A percentile compares a stretch with the other conserved stretches of the same genome.
These are phyloP conservation scores for Solanum clarkiae DNA, from an alignment of 257 asterid genomes.

Conservation along the genomic window DNA sequence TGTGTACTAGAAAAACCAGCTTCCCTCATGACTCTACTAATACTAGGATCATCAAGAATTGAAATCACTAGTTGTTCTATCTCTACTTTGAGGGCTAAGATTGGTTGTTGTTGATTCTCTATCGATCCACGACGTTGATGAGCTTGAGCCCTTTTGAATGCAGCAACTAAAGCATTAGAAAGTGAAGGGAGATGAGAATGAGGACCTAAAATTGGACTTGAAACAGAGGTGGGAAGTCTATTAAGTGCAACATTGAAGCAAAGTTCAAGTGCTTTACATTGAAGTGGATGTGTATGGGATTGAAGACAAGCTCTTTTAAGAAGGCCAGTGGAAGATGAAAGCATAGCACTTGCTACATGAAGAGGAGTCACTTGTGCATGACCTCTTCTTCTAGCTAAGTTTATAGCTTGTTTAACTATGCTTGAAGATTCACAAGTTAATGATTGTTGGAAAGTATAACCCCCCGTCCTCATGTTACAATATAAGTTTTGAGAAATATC, in stretches of 20 bases:
- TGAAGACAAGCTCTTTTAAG: conserved; percentile 72
- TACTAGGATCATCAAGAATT: conserved; percentile 86
- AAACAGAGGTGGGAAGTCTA: conserved; percentile 75
- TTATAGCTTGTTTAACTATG: conserved; percentile 65
- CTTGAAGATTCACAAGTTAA: conserved; percentile 64
- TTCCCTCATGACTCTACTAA: conserved; percentile 94
- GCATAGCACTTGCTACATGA: conserved; percentile 84
- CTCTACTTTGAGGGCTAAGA: conserved; percentile 70
- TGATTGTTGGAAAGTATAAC: conserved; percentile 88
- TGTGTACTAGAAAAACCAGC: conserved; percentile 89
- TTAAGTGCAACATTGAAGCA: conserved; percentile 94
- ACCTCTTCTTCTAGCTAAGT: conserved; percentile 72
- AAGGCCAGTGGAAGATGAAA: conserved; percentile 43
- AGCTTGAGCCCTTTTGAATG: conserved; percentile 92
- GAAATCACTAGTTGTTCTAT: conserved; percentile 72
- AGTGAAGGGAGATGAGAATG: conserved; percentile 65
- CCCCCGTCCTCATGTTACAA: conserved; percentile 55
- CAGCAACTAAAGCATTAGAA: conserved; percentile 92
- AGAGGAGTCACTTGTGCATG: conserved; percentile 95
- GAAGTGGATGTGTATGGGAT: conserved; percentile 89
- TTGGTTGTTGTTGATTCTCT: conserved; percentile 77
- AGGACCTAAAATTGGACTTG: conserved; percentile 45
- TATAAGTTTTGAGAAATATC: neutral
- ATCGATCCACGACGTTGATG: conserved; percentile 82
- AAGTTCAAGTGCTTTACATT: conserved; percentile 87